Percentiles rank a stretch among this genome's conserved stretches.
phyloP scores from a whole-genome alignment of 2,329 filamentous ascomycete species.

The Leptographium radiaticola region DNA sequence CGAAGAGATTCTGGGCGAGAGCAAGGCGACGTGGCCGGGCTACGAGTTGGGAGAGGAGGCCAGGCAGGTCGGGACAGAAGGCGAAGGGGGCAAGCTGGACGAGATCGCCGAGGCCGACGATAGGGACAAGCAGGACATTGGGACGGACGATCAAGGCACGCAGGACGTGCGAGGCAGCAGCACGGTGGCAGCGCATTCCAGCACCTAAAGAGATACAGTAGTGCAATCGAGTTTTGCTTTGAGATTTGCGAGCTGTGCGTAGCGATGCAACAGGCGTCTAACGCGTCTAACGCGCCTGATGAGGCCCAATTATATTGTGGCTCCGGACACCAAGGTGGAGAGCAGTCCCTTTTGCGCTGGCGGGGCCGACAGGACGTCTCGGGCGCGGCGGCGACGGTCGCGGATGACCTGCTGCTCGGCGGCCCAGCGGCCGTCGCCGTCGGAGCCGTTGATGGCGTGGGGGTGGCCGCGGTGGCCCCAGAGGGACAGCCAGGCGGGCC shows the following conservation, averaged over 20 bases:
- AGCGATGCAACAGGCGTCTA: too few species aligned
- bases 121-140: background rate
- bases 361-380: slow-evolving; percentile 35
- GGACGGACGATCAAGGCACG: background rate
- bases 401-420: slow-evolving; percentile 41
- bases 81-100: too few species aligned
- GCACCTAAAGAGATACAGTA: background rate
- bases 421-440: slow-evolving; percentile 33
- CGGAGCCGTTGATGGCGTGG: slow-evolving; percentile 13
- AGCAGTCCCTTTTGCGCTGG: slow-evolving; percentile 16
- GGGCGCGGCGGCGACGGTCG: slow-evolving; percentile 36
- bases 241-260: too few species aligned
- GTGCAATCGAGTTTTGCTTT: background rate
- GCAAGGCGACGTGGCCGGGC: slow-evolving; percentile 1
- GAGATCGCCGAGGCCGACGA: too few species aligned
- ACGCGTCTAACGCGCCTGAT: too few species aligned
- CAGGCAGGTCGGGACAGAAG: too few species aligned
- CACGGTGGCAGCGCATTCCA: too few species aligned
- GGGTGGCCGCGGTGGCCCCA: slow-evolving; percentile 20
- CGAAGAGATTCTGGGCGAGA: slow-evolving; percentile 3
- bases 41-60: background rate
- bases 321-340: slow-evolving; percentile 6
- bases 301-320: too few species aligned
- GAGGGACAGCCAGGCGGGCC: slow-evolving; percentile 25
- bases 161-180: background rate